Evolutionary conservation across 2,329 filamentous ascomycete genomes (phyloP).

Genomic region (Elsinoe ampelina): DNA sequence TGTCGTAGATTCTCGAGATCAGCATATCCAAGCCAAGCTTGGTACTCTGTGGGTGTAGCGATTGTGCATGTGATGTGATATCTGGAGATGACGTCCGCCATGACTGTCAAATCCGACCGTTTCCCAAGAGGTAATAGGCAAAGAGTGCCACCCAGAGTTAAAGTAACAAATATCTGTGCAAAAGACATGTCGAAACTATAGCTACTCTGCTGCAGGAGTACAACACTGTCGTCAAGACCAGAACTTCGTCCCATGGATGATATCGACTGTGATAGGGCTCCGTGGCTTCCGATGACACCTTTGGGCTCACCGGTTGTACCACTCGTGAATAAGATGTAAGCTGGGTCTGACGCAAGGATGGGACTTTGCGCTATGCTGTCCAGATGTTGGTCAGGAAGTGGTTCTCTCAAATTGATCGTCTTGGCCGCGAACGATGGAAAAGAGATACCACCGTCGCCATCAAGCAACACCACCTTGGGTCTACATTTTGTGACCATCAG

Average conservation of each 20-base stretch:
- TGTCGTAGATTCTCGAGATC: not conserved
- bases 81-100: constrained; percentile 29
- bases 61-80: constrained; percentile 32
- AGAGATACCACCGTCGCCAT: not conserved
- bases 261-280: constrained; percentile 20
- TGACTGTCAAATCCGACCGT: constrained; percentile 29
- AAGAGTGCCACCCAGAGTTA: constrained; percentile 31
- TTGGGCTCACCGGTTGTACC: constrained; percentile 31
- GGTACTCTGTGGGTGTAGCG: constrained; percentile 36
- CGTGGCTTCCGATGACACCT: constrained; percentile 30
- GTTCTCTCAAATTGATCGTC: not conserved
- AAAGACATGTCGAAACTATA: constrained; percentile 36
- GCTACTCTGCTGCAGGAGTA: constrained; percentile 31
- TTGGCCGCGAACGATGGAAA: not conserved
- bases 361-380: not conserved
- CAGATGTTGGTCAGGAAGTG: not conserved
- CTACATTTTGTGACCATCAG: not conserved
- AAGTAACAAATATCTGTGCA: constrained; percentile 29
- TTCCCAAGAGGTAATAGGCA: constrained; percentile 25
- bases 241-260: not conserved
- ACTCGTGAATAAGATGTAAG: constrained; percentile 28
- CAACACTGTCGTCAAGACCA: constrained; percentile 16
- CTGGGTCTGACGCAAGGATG: not conserved
- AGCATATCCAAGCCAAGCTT: constrained; percentile 17
- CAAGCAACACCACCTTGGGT: not conserved